Percentiles rank a stretch among this genome's conserved stretches.
Conservation (phyloP, 2,329 filamentous ascomycete species). For the Pestalotiopsis sp. region DNA sequence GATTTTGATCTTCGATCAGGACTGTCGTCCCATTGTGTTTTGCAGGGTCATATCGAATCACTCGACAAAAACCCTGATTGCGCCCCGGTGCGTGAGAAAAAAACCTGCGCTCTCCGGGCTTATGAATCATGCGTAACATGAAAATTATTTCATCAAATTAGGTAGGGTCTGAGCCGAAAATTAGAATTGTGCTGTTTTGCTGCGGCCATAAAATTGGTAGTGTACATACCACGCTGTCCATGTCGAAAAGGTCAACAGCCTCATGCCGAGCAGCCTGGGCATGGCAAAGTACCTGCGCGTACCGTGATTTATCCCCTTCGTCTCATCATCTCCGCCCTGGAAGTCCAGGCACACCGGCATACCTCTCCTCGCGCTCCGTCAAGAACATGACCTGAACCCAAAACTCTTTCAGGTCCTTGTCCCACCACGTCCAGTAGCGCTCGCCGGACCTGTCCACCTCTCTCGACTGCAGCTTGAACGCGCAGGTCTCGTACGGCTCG, state of each 20-base stretch:
- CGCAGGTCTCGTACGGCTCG: conserved; percentile 97
- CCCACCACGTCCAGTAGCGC: conserved; percentile 92
- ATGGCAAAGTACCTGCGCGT: background rate
- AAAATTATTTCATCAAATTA: background rate
- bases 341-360: conserved; percentile 65
- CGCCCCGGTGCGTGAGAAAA: too few relatives aligned
- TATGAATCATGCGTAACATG: too few relatives aligned
- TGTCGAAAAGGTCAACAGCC: background rate
- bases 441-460: conserved; percentile 91
- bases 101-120: too few relatives aligned
- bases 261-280: background rate
- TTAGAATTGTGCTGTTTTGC: background rate
- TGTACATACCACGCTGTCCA: background rate
- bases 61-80: too few relatives aligned
- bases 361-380: conserved; percentile 95
- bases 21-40: too few relatives aligned
- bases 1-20: too few relatives aligned
- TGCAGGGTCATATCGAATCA: too few relatives aligned
- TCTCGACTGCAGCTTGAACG: conserved; percentile 90
- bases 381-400: conserved; percentile 98
- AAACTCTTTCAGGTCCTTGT: conserved; percentile 93
- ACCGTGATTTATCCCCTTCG: background rate
- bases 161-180: background rate
- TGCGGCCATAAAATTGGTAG: background rate
- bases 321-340: conserved; percentile 48